Evolutionary conservation across 2,329 filamentous ascomycete species (phyloP).

Genomic region (Aspergillus aculeatinus): DNA sequence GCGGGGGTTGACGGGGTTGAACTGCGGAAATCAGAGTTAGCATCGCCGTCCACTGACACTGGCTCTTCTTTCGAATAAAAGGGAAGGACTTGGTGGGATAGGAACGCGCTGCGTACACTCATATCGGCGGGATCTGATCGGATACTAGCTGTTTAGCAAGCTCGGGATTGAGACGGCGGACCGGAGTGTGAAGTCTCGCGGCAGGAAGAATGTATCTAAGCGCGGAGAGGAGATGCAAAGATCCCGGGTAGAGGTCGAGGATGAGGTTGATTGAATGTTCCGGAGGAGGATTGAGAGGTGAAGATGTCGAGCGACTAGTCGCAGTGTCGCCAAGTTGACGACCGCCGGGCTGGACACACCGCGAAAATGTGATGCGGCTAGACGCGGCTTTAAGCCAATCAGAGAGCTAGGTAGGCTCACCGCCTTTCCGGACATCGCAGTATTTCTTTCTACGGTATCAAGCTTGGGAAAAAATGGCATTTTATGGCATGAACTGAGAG

Average conservation of each 20-base stretch:
- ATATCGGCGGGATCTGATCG: slow-evolving; percentile 24
- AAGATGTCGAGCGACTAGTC: slow-evolving; percentile 4
- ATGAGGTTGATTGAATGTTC: slow-evolving; percentile 10
- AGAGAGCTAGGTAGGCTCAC: slow-evolving; percentile 15
- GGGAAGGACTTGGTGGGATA: not conserved
- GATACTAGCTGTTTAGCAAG: slow-evolving; percentile 2
- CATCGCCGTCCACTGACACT: no score
- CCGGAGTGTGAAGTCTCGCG: not conserved
- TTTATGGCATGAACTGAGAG: no score
- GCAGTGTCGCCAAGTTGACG: slow-evolving; percentile 14
- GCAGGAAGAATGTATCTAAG: not conserved
- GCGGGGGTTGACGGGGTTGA: slow-evolving; percentile 93
- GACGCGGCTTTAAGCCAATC: slow-evolving; percentile 26
- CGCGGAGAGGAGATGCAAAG: not conserved
- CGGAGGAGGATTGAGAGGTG: not conserved
- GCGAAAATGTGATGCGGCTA: slow-evolving; percentile 39
- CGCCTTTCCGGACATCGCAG: slow-evolving; percentile 23
- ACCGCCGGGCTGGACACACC: slow-evolving; percentile 13
- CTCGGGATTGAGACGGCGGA: slow-evolving; percentile 5
- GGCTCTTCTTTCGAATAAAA: slow-evolving; percentile 19
- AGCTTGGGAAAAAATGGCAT: not conserved
- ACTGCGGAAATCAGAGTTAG: slow-evolving; percentile 48
- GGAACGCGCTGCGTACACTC: slow-evolving; percentile 30
- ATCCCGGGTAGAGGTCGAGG: not conserved
- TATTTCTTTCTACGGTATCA: not conserved